These are phyloP conservation scores for Candida taoyuanica DNA, from an alignment of 805 yeast genomes.

Conservation along the genomic window DNA sequence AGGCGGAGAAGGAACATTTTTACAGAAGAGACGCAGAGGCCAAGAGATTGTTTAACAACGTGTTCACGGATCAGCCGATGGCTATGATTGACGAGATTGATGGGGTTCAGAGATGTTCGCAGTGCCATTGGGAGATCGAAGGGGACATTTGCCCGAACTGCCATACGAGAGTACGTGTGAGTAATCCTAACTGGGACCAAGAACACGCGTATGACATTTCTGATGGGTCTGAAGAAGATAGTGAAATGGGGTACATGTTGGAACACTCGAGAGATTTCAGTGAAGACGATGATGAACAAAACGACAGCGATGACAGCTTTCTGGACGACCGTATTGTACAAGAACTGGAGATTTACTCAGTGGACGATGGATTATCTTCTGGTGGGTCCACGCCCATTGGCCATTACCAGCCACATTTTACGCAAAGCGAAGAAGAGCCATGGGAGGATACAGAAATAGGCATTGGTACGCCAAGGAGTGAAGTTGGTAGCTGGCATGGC, in stretches of 20 bases:
- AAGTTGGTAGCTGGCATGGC: conserved; percentile 7
- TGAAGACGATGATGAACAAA: conserved; percentile 2
- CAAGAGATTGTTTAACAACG: conserved; percentile 41
- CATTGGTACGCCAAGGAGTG: neutral
- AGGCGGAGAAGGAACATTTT: conserved; percentile 29
- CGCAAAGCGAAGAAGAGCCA: neutral
- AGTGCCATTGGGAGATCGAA: conserved; percentile 77
- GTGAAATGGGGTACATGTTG: neutral
- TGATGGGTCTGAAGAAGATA: neutral
- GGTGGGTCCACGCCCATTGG: conserved; percentile 18
- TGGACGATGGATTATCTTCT: conserved; percentile 5
- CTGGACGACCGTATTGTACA: conserved; percentile 17
- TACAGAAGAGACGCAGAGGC: conserved; percentile 38
- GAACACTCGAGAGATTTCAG: neutral
- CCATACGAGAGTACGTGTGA: conserved; percentile 44
- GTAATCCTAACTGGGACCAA: neutral
- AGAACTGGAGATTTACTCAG: conserved; percentile 7
- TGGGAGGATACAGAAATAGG: neutral
- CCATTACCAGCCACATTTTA: neutral
- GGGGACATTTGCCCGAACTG: conserved; percentile 68
- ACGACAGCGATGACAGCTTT: conserved; percentile 13
- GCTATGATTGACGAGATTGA: conserved; percentile 59
- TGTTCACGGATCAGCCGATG: conserved; percentile 44
- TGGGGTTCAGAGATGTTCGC: conserved; percentile 70
- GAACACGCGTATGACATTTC: neutral